Conservation (phyloP, 2,329 filamentous ascomycete species). For the Nannizzia gypsea region DNA sequence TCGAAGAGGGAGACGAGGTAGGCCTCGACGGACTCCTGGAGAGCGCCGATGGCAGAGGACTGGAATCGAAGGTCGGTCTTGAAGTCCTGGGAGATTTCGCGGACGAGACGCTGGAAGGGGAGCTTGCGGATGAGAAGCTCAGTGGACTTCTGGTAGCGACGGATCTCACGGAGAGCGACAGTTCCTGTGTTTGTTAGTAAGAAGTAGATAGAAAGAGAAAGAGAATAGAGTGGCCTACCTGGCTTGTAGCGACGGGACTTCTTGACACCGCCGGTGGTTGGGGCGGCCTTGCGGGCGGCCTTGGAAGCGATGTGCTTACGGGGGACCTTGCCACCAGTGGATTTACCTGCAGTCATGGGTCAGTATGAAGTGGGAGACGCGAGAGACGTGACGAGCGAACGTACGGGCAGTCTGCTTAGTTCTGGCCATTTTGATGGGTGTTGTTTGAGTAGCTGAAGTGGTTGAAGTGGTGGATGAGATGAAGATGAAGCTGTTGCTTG, state of each 20-base stretch:
- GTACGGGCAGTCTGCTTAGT: conserved; percentile 44
- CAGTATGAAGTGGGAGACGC: conserved; percentile 19
- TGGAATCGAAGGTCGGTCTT: conserved; percentile 96
- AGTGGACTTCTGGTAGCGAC: conserved; percentile 94
- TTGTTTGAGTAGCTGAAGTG: conserved; percentile 17
- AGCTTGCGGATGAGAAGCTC: conserved; percentile 95
- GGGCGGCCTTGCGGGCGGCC: conserved; percentile 95
- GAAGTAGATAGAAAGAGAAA: conserved; percentile 4
- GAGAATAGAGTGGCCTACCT: conserved; percentile 36
- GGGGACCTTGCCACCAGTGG: conserved; percentile 60
- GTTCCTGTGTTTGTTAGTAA: conserved; percentile 46
- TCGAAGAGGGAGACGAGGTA: conserved; percentile 98
- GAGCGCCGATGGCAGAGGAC: conserved; percentile 89
- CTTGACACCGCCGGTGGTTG: conserved; percentile 94
- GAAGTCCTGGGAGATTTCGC: conserved; percentile 94
- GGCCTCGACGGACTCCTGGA: conserved; percentile 97
- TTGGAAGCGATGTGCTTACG: conserved; percentile 98
- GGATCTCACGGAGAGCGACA: conserved; percentile 95
- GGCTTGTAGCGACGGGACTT: conserved; percentile 88
- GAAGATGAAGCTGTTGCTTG: conserved; percentile 18
- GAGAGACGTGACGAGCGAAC: conserved; percentile 20
- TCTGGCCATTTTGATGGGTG: conserved; percentile 34
- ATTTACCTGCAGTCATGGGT: conserved; percentile 47
- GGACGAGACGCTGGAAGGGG: conserved; percentile 92
- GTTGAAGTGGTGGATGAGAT: conserved; percentile 18